Base-by-base conservation (phyloP, 2,329 filamentous ascomycete genomes). In the Karstenula rhodostoma region DNA sequence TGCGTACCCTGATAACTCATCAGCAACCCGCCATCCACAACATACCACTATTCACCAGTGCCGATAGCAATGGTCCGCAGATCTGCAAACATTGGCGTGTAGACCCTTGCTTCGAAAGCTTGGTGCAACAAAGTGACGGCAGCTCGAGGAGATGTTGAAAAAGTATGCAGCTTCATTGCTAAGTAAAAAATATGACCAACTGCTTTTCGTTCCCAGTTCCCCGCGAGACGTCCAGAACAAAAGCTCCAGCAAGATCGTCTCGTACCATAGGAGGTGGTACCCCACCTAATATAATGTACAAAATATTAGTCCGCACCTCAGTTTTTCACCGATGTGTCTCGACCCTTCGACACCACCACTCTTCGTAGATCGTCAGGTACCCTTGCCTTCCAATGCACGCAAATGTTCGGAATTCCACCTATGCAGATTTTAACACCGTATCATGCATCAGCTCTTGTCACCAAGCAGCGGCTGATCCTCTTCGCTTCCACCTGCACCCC, bases 391-490 rank as follows among this genome's bases (percentile, higher is more conserved):
- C 33, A n/a, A 27, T 32, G 15, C 7, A 40, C 25, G 33, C 49
- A 23, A 17, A 51, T 3, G 13, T 27, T 52, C 12, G 49, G 23
- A n/a, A 15, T 2, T 10, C 6, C 27, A n/a, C 15, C 49, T 52
- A n/a, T 23, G n/a, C 49, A 42, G 35, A 3, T 22, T 25, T 56
- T 25, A 49, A 55, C 52, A 46, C n/a, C 50, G 23, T 46, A 55
- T 46, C 42, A 10, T 49, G 53, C 40, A 35, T 51, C 29, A 56
- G 29, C 44, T 50, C 63, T 56, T 67, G n/a, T 56, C 54, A 17
- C 72, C 69, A 3, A 78, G 65, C 23, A 78, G 58, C 3, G 75
- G 73, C 52, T 77, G 69, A 40, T 70, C 69, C 59, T 78, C 75
- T 56, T 67, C 64, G 52, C 64, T 62, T 27, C 69, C 67, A 13